These are phyloP conservation scores for Yarrowia phangngaensis DNA, from an alignment of 805 yeast species.

Conservation along the genomic window DNA sequence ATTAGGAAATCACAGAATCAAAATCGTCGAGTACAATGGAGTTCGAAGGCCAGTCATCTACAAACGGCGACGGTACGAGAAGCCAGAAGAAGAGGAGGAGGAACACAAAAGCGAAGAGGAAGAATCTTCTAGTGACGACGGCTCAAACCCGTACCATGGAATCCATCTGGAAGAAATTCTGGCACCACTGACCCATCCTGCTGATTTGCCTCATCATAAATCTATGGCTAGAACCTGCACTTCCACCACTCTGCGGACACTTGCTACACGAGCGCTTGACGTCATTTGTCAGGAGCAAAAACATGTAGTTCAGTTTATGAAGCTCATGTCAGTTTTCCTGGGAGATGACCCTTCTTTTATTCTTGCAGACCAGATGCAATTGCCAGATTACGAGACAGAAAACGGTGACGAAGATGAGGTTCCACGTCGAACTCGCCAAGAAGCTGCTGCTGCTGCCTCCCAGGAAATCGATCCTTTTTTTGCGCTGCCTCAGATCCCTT, in stretches of 20 bases:
- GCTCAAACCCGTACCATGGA: conserved; percentile 45
- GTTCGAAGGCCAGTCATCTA: conserved; percentile 35
- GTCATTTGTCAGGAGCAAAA: conserved; percentile 77
- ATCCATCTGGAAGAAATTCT: conserved; percentile 57
- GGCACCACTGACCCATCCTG: conserved; percentile 75
- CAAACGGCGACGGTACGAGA: conserved; percentile 35
- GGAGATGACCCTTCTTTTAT: conserved; percentile 80
- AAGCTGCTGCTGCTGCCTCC: conserved; percentile 33
- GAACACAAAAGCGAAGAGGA: conserved; percentile 33
- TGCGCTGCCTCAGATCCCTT: conserved; percentile 51
- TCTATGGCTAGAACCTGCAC: conserved; percentile 65
- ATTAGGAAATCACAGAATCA: conserved; percentile 34
- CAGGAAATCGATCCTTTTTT: conserved; percentile 59
- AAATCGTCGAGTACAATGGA: conserved; percentile 36
- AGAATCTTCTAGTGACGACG: conserved; percentile 35
- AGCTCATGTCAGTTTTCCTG: conserved; percentile 69
- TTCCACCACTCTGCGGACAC: conserved; percentile 49
- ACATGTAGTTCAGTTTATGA: conserved; percentile 65
- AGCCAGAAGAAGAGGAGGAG: conserved; percentile 11
- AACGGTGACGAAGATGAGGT: conserved; percentile 20
- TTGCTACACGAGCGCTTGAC: conserved; percentile 72
- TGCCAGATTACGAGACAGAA: conserved; percentile 54
- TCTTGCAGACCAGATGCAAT: conserved; percentile 58
- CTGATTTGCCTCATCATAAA: conserved; percentile 70
- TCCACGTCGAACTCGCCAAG: conserved; percentile 36